Evolutionary conservation across 2,329 filamentous ascomycete species (phyloP).

Genomic region (Pestalotiopsis sp.): DNA sequence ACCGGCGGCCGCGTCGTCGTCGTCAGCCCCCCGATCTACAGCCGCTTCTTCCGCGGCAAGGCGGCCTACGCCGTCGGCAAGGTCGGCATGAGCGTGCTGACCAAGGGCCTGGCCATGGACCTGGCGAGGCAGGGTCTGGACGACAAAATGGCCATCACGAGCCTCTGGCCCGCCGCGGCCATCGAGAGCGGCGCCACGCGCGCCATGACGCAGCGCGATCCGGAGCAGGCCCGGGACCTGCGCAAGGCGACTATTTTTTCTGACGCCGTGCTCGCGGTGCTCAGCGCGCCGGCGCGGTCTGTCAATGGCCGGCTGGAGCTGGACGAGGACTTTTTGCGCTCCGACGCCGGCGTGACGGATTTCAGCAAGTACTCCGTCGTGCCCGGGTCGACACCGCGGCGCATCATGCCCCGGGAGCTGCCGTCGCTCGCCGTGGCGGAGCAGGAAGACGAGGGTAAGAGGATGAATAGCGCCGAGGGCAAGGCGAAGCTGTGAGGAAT

Average conservation of each 20-base stretch:
- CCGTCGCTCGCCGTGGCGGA: conserved; percentile 74
- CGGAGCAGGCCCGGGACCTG: conserved; percentile 58
- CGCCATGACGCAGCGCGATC: conserved; percentile 46
- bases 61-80: conserved; percentile 82
- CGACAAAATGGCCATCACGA: conserved; percentile 76
- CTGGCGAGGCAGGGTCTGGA: conserved; percentile 66
- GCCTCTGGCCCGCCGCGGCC: conserved; percentile 78
- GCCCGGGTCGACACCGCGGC: conserved; percentile 51
- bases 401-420: conserved; percentile 76
- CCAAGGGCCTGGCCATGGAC: conserved; percentile 83
- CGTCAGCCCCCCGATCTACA: conserved; percentile 84
- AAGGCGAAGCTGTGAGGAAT: conserved; percentile 40
- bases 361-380: conserved; percentile 73
- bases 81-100: conserved; percentile 80
- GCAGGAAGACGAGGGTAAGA: conserved; percentile 77
- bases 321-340: conserved; percentile 80
- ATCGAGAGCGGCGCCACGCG: conserved; percentile 78
- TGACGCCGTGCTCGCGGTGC: conserved; percentile 75
- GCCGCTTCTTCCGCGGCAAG: conserved; percentile 83
- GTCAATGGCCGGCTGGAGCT: conserved; percentile 76
- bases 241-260: conserved; percentile 75
- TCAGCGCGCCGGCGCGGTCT: conserved; percentile 56
- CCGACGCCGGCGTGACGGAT: conserved; percentile 65
- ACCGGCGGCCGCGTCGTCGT: conserved; percentile 71
- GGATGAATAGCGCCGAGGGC: conserved; percentile 64